Evolutionary conservation across 306 rosid genomes (phyloP), one percentile per base, ranked within the genome.

Genomic region (Benincasa hispida): DNA sequence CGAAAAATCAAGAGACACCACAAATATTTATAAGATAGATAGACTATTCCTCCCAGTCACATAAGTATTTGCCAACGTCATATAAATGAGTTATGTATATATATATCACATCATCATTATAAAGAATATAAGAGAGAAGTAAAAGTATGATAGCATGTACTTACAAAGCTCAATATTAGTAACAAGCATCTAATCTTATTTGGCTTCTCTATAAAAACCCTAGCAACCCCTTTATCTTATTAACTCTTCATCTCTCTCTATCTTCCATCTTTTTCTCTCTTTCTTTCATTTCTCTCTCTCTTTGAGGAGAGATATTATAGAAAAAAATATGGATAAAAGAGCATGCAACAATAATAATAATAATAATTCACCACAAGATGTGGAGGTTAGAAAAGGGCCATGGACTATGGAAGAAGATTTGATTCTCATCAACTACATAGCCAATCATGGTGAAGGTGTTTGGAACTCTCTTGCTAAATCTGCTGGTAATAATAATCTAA

Each of bases 401-500:
- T 94, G 99, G 99, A 94, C 99, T 24, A 83, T 92, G 96, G 99
- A 92, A 84, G 99, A 94, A 81, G 99, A 94, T 62, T 79, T 92
- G 90, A 92, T 89, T 86, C 88, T 94, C 75, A 92, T 94, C 21
- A 92, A 90, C 86, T 90, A 94, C 75, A 94, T 94, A 35, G 95
- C 96, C 11, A 94, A 94, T 85, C 99, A 94, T 24, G 99, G 99
- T 48, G 99, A 94, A 88, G 99, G 99, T 32, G 97, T 94, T 18
- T 94, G 99, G 99, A 94, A 94, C 65, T 84, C 92, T 74, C 86
- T 94, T 32, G 97, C 99, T 86, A 92, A 89, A 81, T 83, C 99
- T 78, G 97, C 97, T 8, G 99, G 99, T 94, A 90, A 75, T 21
- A 11, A 66, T 21, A 19, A 18, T 11, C 45, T 3, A 35, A 30